phyloP scores from a whole-genome alignment of 345 rosid species.

The Corchorus capsularis region DNA sequence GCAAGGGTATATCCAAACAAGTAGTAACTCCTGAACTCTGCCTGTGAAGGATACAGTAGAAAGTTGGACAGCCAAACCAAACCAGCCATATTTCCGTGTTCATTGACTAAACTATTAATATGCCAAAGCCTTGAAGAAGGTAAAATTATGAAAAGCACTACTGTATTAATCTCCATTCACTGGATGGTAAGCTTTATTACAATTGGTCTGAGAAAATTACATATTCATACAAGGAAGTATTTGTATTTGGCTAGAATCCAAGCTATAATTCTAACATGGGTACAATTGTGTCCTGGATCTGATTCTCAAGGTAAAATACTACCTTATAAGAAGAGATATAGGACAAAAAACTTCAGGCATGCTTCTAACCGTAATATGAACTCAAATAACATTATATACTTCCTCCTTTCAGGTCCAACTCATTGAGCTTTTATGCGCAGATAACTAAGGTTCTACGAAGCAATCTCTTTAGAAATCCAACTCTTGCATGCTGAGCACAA shows the following conservation, averaged over 20 bases:
- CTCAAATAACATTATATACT: neutral
- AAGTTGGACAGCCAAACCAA: too few species aligned
- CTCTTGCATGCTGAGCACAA: neutral
- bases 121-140: neutral
- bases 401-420: neutral
- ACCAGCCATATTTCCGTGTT: neutral
- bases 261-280: neutral
- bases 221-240: neutral
- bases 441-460: neutral
- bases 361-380: neutral
- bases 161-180: neutral
- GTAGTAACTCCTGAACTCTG: too few species aligned
- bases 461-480: neutral
- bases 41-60: too few species aligned
- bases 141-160: neutral
- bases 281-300: slow-evolving; percentile 12
- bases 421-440: neutral
- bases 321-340: neutral
- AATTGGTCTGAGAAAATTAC: slow-evolving; percentile 2
- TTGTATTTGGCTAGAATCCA: neutral
- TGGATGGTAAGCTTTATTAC: neutral
- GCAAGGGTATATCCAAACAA: too few species aligned
- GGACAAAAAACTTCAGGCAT: slow-evolving; percentile 8
- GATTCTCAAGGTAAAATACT: neutral
- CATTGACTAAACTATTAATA: neutral